A percentile compares a stretch with the other conserved stretches of the same genome.
Conservation (phyloP, 164 flowering plant genomes). For the Chloranthus sessilifolius region DNA sequence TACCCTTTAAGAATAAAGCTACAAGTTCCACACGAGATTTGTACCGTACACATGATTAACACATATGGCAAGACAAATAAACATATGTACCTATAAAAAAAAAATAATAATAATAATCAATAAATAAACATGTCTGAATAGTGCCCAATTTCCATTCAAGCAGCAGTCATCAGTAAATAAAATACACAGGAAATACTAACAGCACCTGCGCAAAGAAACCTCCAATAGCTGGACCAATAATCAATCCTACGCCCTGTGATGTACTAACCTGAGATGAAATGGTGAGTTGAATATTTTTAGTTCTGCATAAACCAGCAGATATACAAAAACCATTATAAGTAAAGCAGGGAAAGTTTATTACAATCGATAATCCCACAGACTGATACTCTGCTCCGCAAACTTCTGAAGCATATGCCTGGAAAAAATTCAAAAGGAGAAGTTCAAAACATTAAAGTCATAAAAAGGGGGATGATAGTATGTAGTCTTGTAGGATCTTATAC, state of each 20-base stretch:
- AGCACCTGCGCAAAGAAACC: constrained; percentile 61
- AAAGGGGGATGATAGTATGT: no score
- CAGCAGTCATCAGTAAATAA: no score
- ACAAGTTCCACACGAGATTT: no score
- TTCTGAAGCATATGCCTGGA: constrained; percentile 73
- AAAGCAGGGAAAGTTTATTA: constrained; percentile 18
- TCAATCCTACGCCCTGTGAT: constrained; percentile 57
- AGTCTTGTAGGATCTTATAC: no score
- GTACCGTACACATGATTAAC: no score
- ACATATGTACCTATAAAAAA: background rate
- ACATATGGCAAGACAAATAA: background rate
- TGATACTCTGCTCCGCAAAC: constrained; percentile 46
- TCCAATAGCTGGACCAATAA: constrained; percentile 72
- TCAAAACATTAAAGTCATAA: no score
- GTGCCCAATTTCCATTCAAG: no score
- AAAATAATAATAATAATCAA: background rate
- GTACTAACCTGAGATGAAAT: constrained; percentile 45
- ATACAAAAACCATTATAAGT: background rate
- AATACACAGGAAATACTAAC: background rate
- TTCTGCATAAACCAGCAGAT: background rate
- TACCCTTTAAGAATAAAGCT: no score
- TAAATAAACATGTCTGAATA: no score
- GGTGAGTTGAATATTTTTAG: background rate
- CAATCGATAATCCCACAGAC: constrained; percentile 49
- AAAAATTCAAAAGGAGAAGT: background rate